Conservation (phyloP, 257 asterid species). For the Forsythia viridissima region DNA sequence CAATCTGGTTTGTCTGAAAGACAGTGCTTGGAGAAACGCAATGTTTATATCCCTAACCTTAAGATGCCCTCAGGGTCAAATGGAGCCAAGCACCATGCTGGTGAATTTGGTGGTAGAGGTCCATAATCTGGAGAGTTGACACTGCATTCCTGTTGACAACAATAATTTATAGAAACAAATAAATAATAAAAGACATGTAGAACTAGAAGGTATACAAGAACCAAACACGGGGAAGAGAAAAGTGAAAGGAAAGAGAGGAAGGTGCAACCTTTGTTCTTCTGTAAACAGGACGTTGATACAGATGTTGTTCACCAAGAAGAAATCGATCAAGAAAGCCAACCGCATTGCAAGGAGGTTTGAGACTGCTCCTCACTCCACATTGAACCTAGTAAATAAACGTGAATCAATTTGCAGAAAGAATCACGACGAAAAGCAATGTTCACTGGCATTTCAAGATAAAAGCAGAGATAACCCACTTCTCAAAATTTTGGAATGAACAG, state of each 20-base stretch:
- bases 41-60: slow-evolving; percentile 47
- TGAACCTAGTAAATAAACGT: slow-evolving; percentile 52
- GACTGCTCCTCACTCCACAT: slow-evolving; percentile 79
- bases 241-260: slow-evolving; percentile 8
- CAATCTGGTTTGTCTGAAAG: slow-evolving; percentile 2
- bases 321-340: slow-evolving; percentile 82
- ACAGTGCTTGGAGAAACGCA: slow-evolving; percentile 1
- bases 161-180: not conserved
- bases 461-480: not conserved
- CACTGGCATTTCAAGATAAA: not conserved
- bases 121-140: slow-evolving; percentile 91
- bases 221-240: slow-evolving; percentile 15
- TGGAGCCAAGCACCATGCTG: slow-evolving; percentile 93
- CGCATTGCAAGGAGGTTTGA: slow-evolving; percentile 91
- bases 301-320: slow-evolving; percentile 77
- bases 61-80: slow-evolving; percentile 94
- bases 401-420: not conserved
- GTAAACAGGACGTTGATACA: slow-evolving; percentile 84
- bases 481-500: not conserved
- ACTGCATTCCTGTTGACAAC: slow-evolving; percentile 70
- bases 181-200: not conserved
- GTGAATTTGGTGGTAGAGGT: slow-evolving; percentile 73
- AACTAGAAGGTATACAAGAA: slow-evolving; percentile 13
- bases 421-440: not conserved
- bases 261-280: slow-evolving; percentile 76